These are phyloP conservation scores for Plasmodium knowlesi DNA, from an alignment of 169 alveolate genomes.

Conservation along the genomic window DNA sequence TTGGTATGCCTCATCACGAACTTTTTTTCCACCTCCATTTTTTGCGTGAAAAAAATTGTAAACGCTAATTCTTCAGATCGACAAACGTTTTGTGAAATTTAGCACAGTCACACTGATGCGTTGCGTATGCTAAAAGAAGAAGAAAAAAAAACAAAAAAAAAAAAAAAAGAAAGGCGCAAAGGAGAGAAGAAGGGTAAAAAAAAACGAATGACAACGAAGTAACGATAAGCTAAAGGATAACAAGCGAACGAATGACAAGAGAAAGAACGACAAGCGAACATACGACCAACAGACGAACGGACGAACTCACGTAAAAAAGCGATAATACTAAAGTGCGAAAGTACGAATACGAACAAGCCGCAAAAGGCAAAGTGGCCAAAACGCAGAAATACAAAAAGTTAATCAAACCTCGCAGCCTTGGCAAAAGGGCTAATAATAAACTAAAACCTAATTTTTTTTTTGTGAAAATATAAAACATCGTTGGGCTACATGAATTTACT, in stretches of 20 bases:
- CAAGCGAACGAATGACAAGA: not conserved
- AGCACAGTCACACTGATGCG: not conserved
- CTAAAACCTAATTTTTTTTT: not conserved
- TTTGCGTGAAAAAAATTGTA: not conserved
- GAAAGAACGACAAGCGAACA: not conserved
- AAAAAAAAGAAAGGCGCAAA: not conserved
- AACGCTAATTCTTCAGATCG: not conserved
- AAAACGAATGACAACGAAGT: not conserved
- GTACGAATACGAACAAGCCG: not conserved
- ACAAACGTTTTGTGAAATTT: not conserved
- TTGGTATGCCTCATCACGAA: not conserved
- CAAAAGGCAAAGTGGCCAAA: not conserved
- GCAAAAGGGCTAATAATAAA: not conserved
- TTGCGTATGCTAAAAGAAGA: not conserved
- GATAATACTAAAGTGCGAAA: too few relatives aligned
- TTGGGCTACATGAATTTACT: constrained; percentile 39
- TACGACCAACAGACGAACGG: not conserved
- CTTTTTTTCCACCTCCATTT: not conserved
- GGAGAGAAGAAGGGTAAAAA: not conserved
- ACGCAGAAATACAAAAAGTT: not conserved
- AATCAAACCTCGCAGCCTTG: not conserved
- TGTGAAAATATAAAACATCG: constrained; percentile 1
- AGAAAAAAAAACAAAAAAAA: not conserved
- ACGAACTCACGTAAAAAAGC: not conserved
- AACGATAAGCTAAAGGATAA: not conserved